Conservation (phyloP, 805 yeast species). For the Yamadazyma philogaea region DNA sequence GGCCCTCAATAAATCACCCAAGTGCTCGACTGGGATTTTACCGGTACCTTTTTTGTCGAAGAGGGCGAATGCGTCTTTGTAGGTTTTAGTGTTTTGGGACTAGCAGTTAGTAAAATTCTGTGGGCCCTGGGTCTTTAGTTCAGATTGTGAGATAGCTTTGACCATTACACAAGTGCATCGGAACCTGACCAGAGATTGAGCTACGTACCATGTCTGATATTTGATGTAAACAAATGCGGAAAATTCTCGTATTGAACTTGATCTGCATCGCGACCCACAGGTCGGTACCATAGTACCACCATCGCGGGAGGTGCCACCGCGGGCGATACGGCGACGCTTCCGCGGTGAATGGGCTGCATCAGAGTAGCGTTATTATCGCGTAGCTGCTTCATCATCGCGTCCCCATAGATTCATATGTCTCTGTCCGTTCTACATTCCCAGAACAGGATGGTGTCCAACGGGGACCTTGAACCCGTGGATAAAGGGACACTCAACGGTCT, state of each 20-base stretch:
- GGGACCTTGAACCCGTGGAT: not conserved
- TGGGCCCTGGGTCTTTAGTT: too few species aligned
- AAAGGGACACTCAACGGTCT: too few species aligned
- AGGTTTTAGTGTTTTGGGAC: slow-evolving; percentile 46
- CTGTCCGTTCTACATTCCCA: not conserved
- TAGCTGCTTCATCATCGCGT: too few species aligned
- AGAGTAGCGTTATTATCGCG: too few species aligned
- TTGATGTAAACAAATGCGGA: not conserved
- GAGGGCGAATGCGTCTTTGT: slow-evolving; percentile 92
- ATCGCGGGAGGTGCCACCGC: too few species aligned
- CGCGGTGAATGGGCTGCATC: too few species aligned
- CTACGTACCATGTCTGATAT: not conserved
- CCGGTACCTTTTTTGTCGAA: slow-evolving; percentile 97
- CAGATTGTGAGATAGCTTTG: too few species aligned
- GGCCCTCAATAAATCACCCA: slow-evolving; percentile 93
- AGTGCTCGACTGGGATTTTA: slow-evolving; percentile 72
- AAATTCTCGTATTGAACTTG: not conserved
- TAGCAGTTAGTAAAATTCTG: slow-evolving; percentile 19
- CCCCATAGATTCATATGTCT: not conserved
- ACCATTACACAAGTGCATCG: too few species aligned
- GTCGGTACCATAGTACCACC: too few species aligned
- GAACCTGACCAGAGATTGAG: not conserved
- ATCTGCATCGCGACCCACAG: not conserved
- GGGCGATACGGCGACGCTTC: too few species aligned
- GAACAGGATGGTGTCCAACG: not conserved